A percentile compares a stretch with the other conserved stretches of the same genome.
These are phyloP conservation scores for Backusella circina DNA, from an alignment of 192 early-diverging fungal species.

Conservation along the genomic window DNA sequence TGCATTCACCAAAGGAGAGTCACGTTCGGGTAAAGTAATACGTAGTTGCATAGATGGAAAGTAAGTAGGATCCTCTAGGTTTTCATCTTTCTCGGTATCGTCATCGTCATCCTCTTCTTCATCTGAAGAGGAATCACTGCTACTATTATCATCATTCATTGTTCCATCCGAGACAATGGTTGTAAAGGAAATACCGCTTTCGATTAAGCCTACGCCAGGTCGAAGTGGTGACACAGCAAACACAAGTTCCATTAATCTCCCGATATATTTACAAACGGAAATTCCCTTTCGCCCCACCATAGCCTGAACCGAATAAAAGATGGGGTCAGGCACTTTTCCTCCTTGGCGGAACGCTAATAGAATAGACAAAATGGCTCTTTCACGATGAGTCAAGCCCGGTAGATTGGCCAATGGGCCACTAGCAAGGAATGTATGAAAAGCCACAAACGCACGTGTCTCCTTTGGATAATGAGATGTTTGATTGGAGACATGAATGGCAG, in stretches of 20 bases:
- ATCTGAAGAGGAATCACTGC: neutral
- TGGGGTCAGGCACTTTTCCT: slow-evolving; percentile 43
- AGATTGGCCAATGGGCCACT: slow-evolving; percentile 48
- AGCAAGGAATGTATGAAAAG: slow-evolving; percentile 44
- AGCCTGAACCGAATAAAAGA: slow-evolving; percentile 35
- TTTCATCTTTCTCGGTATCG: neutral
- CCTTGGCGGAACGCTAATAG: slow-evolving; percentile 44
- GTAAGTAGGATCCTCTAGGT: neutral
- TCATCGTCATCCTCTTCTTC: neutral
- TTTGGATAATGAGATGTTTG: slow-evolving; percentile 47
- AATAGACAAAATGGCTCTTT: slow-evolving; percentile 48
- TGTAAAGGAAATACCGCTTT: slow-evolving; percentile 11
- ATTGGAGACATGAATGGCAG: slow-evolving; percentile 43
- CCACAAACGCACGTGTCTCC: slow-evolving; percentile 45
- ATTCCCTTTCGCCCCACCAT: slow-evolving; percentile 36
- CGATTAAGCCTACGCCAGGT: slow-evolving; percentile 14
- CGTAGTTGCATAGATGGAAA: neutral
- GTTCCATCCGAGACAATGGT: neutral
- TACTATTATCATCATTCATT: neutral
- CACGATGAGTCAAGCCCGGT: slow-evolving; percentile 46
- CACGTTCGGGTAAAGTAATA: neutral
- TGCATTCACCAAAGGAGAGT: neutral
- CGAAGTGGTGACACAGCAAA: slow-evolving; percentile 29
- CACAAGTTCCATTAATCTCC: slow-evolving; percentile 29
- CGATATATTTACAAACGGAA: slow-evolving; percentile 42